Evolutionary conservation across 2,329 filamentous ascomycete species (phyloP).

Genomic region (Ramularia endophylla): DNA sequence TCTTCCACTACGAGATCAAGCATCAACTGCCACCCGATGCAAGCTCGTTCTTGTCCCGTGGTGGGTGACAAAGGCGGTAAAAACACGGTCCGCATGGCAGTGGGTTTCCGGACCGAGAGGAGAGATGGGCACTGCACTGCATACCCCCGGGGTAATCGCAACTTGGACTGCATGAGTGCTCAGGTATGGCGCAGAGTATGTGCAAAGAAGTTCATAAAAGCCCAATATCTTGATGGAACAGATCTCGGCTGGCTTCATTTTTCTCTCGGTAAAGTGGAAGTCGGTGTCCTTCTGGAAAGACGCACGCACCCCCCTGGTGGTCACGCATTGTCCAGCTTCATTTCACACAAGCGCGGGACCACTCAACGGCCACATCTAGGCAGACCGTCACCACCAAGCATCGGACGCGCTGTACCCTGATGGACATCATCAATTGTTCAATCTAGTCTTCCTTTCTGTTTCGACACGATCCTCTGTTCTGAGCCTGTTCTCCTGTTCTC

Average conservation of each 20-base stretch:
- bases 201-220: too few relatives aligned
- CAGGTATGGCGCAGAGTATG: too few relatives aligned
- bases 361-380: conserved; percentile 14
- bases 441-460: not conserved
- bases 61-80: not conserved
- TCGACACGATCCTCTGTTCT: not conserved
- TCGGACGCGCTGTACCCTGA: conserved; percentile 12
- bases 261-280: not conserved
- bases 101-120: too few relatives aligned
- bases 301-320: conserved; percentile 15
- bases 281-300: too few relatives aligned
- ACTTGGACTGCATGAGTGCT: too few relatives aligned
- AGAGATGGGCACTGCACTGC: too few relatives aligned
- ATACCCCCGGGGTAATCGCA: too few relatives aligned
- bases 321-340: conserved; percentile 22
- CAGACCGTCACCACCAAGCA: conserved; percentile 5
- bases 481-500: not conserved
- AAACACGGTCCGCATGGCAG: conserved; percentile 3
- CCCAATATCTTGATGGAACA: too few relatives aligned
- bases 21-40: too few relatives aligned
- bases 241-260: not conserved
- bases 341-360: conserved; percentile 21
- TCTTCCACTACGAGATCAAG: too few relatives aligned
- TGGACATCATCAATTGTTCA: conserved; percentile 2
- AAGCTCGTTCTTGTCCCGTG: too few relatives aligned